These are phyloP conservation scores for Carex myosuroides DNA, from an alignment of 176 grass and related monocot genomes.

Conservation along the genomic window DNA sequence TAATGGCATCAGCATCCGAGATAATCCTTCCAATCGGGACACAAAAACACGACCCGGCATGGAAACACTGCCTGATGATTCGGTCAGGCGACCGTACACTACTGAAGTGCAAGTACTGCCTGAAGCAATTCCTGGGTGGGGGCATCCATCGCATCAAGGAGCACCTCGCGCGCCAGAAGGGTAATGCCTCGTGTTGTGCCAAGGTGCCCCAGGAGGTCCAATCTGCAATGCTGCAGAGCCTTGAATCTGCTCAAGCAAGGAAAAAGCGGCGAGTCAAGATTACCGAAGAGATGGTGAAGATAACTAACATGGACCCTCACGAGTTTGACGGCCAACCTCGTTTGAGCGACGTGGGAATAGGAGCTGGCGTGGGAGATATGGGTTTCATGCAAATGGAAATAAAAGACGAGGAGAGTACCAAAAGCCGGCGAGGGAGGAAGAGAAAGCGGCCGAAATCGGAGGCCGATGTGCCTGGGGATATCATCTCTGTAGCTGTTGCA, in stretches of 20 bases:
- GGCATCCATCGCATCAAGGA: slow-evolving; percentile 99
- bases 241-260: slow-evolving; percentile 51
- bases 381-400: slow-evolving; percentile 19
- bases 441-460: slow-evolving; percentile 37
- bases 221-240: slow-evolving; percentile 57
- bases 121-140: slow-evolving; percentile 79
- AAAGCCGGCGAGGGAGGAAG: slow-evolving; percentile 23
- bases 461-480: not conserved
- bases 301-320: not conserved
- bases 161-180: slow-evolving; percentile 81
- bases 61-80: slow-evolving; percentile 89
- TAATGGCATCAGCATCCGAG: slow-evolving; percentile 29
- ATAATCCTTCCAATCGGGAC: slow-evolving; percentile 62
- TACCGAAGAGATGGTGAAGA: slow-evolving; percentile 27
- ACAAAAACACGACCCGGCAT: slow-evolving; percentile 90
- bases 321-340: not conserved
- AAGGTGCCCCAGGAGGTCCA: slow-evolving; percentile 67
- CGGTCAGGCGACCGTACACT: slow-evolving; percentile 45
- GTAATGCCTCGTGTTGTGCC: slow-evolving; percentile 85
- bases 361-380: slow-evolving; percentile 26
- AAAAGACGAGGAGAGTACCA: slow-evolving; percentile 5
- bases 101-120: slow-evolving; percentile 82
- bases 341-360: not conserved
- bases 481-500: slow-evolving; percentile 18
- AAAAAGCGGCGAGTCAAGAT: slow-evolving; percentile 56